These are phyloP conservation scores for Anthracocystis setariae DNA, from an alignment of 1,284 basidiomycete species.

Conservation along the genomic window DNA sequence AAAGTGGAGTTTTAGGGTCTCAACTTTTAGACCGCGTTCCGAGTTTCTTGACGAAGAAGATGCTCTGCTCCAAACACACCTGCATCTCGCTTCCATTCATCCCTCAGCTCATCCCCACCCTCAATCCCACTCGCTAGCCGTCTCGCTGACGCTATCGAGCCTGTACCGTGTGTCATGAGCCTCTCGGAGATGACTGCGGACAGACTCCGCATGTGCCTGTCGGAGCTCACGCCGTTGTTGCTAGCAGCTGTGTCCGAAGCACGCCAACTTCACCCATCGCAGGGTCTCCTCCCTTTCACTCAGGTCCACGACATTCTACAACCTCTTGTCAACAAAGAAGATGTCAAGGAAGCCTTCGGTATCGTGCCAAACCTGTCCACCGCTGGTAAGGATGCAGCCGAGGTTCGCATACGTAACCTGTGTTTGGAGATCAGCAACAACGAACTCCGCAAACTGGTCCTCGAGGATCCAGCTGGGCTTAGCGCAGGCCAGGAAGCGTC, in stretches of 20 bases:
- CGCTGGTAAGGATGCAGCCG: conserved; percentile 18
- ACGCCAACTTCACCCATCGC: conserved; percentile 10
- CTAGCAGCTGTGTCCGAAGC: conserved; percentile 22
- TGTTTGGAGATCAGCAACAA: conserved; percentile 50
- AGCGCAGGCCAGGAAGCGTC: not conserved
- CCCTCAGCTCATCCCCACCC: no score
- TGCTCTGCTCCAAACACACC: no score
- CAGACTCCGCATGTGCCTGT: conserved; percentile 18
- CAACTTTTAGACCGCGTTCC: conserved; percentile 27
- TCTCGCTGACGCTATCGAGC: no score
- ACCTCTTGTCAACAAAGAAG: conserved; percentile 7
- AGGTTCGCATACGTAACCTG: conserved; percentile 31
- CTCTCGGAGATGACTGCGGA: conserved; percentile 20
- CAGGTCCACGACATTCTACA: conserved; percentile 16
- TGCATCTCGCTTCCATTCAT: no score
- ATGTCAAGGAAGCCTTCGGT: conserved; percentile 18
- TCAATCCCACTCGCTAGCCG: no score
- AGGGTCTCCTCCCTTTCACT: conserved; percentile 20
- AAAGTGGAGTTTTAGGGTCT: conserved; percentile 14
- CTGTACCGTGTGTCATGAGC: conserved; percentile 15
- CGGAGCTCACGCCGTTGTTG: conserved; percentile 21
- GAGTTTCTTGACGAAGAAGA: conserved; percentile 3
- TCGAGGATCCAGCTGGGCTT: conserved; percentile 24
- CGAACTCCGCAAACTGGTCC: conserved; percentile 38
- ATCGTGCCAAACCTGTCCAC: conserved; percentile 1